These are phyloP conservation scores for Penicillium verrucosum DNA, from an alignment of 2,329 filamentous ascomycete genomes.

Conservation along the genomic window DNA sequence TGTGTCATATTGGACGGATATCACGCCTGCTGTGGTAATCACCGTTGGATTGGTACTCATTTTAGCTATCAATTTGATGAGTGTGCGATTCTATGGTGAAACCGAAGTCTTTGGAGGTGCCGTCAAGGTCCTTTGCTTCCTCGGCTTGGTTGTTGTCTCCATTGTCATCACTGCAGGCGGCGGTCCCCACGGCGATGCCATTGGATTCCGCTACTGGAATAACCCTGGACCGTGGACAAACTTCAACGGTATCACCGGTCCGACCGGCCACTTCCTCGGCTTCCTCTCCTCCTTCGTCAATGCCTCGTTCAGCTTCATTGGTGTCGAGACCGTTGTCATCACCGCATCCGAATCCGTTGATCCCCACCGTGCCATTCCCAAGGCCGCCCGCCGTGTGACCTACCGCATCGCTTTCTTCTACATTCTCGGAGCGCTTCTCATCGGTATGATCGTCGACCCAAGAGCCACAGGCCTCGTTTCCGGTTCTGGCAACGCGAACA, in stretches of 20 bases:
- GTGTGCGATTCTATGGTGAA: slow-evolving; percentile 34
- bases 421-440: slow-evolving; percentile 30
- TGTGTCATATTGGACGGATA: slow-evolving; percentile 69
- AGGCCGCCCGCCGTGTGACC: slow-evolving; percentile 41
- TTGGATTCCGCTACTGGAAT: slow-evolving; percentile 38
- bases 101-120: slow-evolving; percentile 31
- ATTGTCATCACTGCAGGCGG: slow-evolving; percentile 36
- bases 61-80: slow-evolving; percentile 32
- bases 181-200: slow-evolving; percentile 29
- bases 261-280: slow-evolving; percentile 35
- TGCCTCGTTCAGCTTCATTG: slow-evolving; percentile 42
- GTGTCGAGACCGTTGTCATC: slow-evolving; percentile 42
- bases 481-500: slow-evolving; percentile 30
- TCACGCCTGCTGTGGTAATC: slow-evolving; percentile 72
- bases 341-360: slow-evolving; percentile 42
- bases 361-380: slow-evolving; percentile 41
- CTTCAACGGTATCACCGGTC: slow-evolving; percentile 30
- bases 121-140: slow-evolving; percentile 33
- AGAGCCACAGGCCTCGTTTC: slow-evolving; percentile 21
- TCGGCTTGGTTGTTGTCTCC: slow-evolving; percentile 30
- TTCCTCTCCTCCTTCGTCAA: slow-evolving; percentile 42
- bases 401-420: slow-evolving; percentile 42
- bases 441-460: slow-evolving; percentile 31
- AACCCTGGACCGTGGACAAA: slow-evolving; percentile 34
- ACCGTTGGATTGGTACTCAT: slow-evolving; percentile 31